Base-by-base conservation (phyloP, 768 basidiomycete species). In the Candolleomyces efflorescens region DNA sequence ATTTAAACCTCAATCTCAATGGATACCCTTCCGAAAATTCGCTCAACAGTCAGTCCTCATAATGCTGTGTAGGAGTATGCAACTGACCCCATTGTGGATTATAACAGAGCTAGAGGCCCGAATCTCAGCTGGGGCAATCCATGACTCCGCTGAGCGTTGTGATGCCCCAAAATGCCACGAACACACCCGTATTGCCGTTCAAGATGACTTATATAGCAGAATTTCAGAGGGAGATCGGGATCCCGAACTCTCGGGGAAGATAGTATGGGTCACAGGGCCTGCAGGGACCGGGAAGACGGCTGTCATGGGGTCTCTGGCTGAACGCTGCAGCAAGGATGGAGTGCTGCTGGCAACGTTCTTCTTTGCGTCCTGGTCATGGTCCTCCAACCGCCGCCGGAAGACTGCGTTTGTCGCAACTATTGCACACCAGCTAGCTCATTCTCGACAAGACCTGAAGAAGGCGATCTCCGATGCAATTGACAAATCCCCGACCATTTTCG, bases 201-300 rank as follows among this genome's bases (percentile, higher is more conserved):
- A 47, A 10, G 22, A 23, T 20, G 46, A 47, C 46, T 22, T 47
- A 10, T 18, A 13, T 20, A 47, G 20, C 12, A 22, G 46, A 2
- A 47, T 47, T 5, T 6, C 10, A 5, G n/a, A 47, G 4, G 46
- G 24, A 20, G 46, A n/a, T 13, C 9, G 32, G 32, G 32, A 32
- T 1, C 5, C n/a, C 6, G 20, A 20, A 1, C 20, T 6, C 46
- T 10, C 46, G 3, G 17, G 18, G 49, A 26, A 32, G 27, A 32
- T 50, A n/a, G 15, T 36, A 17, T 50, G 49, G 49, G 15, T 50
- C n/a, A 27, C 49, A 10, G 49, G 49, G 13, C 49, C 49, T 12
- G 49, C 49, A 15, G 49, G 49, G 3, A 26, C 49, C n/a, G 49
- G 49, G 23, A 50, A 50, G 49, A 27, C 49, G 49, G 49, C 49